Base-by-base conservation (phyloP, 148 eudicot genomes). In the Tetragonia tetragonoides region DNA sequence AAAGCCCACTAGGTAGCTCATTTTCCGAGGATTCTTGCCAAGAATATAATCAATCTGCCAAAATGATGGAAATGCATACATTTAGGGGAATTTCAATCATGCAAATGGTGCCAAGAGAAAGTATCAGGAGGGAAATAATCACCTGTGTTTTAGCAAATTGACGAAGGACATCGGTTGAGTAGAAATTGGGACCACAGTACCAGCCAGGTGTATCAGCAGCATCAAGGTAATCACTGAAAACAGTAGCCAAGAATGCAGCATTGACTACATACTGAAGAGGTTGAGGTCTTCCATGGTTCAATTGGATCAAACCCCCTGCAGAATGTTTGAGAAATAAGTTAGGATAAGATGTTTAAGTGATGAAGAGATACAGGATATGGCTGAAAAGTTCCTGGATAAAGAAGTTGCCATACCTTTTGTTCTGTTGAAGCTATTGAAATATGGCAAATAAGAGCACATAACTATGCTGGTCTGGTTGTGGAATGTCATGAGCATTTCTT, bases 261-360 rank as follows among this genome's bases (percentile, higher is more conserved):
- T 94, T 94, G 21, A 89, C 98, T 11, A 86, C 97, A 79, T 92
- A 94, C 72, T 94, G 98, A 76, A 94, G 98, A 62, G 97, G 95
- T 87, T 92, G 98, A 44, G 98, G 98, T 40, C 88, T 82, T 77
- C 98, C 98, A 78, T 92, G 93, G 81, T 89, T 94, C 77, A 94
- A 84, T 63, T 92, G 87, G 75, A 94, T 94, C 88, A 92, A 75
- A 59, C 98, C 97, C 24, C 98, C 98, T 94, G 84, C 62, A 81
- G 49, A 24, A 73, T 28, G 53, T 40, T 59, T 60, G 16, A 71
- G 44, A 17, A 79, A 78, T 20, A 65, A 64, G 49, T 41, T n/a
- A 56, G 46, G 40, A 37, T 81, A 46, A 41, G 59, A 46, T 73
- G 69, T 6, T 37, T 24, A 6, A 10, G 46, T 2, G 34, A 3